Conservation (phyloP, 176 grass and related monocot species). For the Ampelocalamus luodianensis region DNA sequence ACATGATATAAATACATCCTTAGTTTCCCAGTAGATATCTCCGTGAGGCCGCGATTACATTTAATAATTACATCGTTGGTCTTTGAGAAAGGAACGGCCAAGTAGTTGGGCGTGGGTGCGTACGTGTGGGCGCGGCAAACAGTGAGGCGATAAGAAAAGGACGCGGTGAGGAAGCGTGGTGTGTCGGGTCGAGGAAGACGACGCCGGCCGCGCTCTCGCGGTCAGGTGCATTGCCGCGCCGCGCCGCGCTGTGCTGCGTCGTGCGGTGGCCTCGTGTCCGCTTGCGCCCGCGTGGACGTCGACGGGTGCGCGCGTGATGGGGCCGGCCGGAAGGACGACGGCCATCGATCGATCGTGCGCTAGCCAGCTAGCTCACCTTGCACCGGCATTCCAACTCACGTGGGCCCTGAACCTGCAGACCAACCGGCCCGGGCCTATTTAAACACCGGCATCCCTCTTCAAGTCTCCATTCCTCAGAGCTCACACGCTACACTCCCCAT, state of each 20-base stretch:
- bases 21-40: too few relatives aligned
- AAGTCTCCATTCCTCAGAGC: too few relatives aligned
- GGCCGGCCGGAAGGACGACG: not conserved
- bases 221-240: too few relatives aligned
- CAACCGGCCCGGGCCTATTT: slow-evolving; percentile 40
- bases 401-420: not conserved
- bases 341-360: too few relatives aligned
- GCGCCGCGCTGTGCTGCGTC: not conserved
- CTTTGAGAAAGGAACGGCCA: not conserved
- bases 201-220: not conserved
- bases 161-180: slow-evolving; percentile 35
- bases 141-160: slow-evolving; percentile 3
- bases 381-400: not conserved
- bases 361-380: too few relatives aligned
- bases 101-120: not conserved
- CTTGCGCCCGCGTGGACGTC: not conserved
- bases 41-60: too few relatives aligned
- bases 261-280: not conserved
- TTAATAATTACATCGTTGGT: too few relatives aligned
- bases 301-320: not conserved
- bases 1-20: not conserved
- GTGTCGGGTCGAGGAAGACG: slow-evolving; percentile 47
- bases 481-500: too few relatives aligned
- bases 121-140: not conserved
- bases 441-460: not conserved